Evolutionary conservation across 2,329 filamentous ascomycete species (phyloP).

Genomic region (Stagonosporopsis cucurbitacearum): DNA sequence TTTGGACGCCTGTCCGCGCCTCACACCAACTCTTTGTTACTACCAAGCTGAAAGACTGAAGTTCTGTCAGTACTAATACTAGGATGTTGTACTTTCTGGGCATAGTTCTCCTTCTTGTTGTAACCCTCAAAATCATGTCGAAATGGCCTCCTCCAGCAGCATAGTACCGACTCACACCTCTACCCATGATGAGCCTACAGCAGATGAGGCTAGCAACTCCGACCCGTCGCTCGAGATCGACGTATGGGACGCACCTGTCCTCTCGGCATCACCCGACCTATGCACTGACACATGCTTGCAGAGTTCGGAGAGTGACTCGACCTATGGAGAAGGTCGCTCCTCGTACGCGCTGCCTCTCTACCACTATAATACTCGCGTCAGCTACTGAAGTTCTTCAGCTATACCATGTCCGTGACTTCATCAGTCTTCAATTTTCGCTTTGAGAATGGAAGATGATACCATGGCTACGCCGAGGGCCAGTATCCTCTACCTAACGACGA

Average conservation of each 20-base stretch:
- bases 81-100: not conserved
- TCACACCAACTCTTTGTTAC: constrained; percentile 3
- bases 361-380: not conserved
- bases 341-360: constrained; percentile 17
- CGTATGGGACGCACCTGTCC: constrained; percentile 17
- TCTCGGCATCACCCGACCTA: not conserved
- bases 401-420: constrained; percentile 41
- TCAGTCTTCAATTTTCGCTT: constrained; percentile 41
- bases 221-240: constrained; percentile 38
- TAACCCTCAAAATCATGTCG: not conserved
- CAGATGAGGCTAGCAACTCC: constrained; percentile 32
- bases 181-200: not conserved
- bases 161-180: not conserved
- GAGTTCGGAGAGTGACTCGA: constrained; percentile 40
- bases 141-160: constrained; percentile 6
- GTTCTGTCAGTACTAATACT: not conserved
- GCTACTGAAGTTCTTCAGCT: constrained; percentile 17
- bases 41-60: not conserved
- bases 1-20: constrained; percentile 5
- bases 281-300: constrained; percentile 11
- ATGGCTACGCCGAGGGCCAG: constrained; percentile 40
- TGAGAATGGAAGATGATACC: constrained; percentile 43
- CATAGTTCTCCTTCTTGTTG: not conserved
- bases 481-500: constrained; percentile 45
- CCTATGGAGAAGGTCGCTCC: constrained; percentile 33